Evolutionary conservation across 371 early-diverging fungal species (phyloP).

Genomic region (Gilbertella persicaria): DNA sequence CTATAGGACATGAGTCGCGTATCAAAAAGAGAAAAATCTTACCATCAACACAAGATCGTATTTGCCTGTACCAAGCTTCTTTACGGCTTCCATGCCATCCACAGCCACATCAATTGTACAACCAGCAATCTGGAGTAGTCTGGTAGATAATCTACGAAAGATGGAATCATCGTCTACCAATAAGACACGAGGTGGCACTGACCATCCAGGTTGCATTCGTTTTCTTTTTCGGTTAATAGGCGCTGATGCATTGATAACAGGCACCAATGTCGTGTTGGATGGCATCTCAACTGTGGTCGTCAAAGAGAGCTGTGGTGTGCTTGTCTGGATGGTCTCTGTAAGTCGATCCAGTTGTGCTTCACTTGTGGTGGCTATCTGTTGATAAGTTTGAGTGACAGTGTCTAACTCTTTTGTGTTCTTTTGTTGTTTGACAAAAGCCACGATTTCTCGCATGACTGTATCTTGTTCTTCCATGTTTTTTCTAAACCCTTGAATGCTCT

Average conservation of each 20-base stretch:
- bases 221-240: constrained; percentile 24
- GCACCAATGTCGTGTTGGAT: constrained; percentile 10
- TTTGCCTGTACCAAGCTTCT: constrained; percentile 56
- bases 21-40: constrained; percentile 4
- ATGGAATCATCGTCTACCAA: constrained; percentile 78
- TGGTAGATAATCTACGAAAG: constrained; percentile 63
- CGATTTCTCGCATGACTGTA: constrained; percentile 16
- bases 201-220: constrained; percentile 51
- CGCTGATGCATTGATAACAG: constrained; percentile 6
- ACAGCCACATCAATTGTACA: constrained; percentile 74
- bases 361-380: constrained; percentile 7
- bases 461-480: constrained; percentile 28
- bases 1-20: constrained; percentile 26
- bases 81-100: constrained; percentile 75
- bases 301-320: not conserved
- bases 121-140: constrained; percentile 70
- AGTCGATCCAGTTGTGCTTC: constrained; percentile 13
- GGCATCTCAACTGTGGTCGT: constrained; percentile 3
- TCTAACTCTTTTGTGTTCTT: constrained; percentile 8
- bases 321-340: constrained; percentile 1
- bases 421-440: constrained; percentile 15
- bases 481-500: constrained; percentile 20
- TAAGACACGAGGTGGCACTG: constrained; percentile 67
- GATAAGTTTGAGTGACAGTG: constrained; percentile 9
- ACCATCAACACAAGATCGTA: constrained; percentile 83